Base-by-base conservation (phyloP, 83 land plant species). In the Diphasiastrum complanatum region DNA sequence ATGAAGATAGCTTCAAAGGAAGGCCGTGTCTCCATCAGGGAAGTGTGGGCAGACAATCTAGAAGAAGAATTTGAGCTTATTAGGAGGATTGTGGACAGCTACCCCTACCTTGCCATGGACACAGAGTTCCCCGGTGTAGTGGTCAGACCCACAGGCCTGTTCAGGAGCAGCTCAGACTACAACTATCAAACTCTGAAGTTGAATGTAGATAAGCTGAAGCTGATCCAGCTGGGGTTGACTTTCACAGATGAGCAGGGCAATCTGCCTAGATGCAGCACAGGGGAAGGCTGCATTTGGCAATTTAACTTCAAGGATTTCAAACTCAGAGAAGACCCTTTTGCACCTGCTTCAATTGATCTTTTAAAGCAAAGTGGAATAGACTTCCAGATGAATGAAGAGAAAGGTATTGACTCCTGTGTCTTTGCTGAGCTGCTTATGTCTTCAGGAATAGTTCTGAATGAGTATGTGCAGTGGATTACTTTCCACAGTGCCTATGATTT, bases 371-470 rank as follows among this genome's bases (percentile, higher is more conserved):
- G 38, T 14, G 59, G 59, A 6, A 55, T 55, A 25, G 59, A 55
- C 19, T 55, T 55, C 43, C 59, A 33, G 35, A 55, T 11, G 59
- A 26, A 26, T 30, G 35, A 27, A 18, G 34, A 27, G 11, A 8
- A 55, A 16, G 59, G 59, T 11, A 55, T 55, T 12, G 59, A 55
- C 34, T 11, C 38, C 5, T 14, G 31, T 14, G 16, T 20, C 11
- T 55, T 55, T 27, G 59, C 35, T 30, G 59, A 55, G 59, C 34
- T 55, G 59, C 59, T 55, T 35, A 55, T 55, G 59, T 26, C 38
- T 19, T 55, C 59, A 16, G 59, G 59, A 27, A 27, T 55, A 14
- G 27, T 55, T 19, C 59, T 55, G 6, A 55, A 55, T 27, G 59
- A 55, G 34, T 20, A 12, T 27, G 59, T 55, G 16, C 59, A 55